A percentile compares a stretch with the other conserved stretches of the same genome.
These are phyloP conservation scores for Millerago galiae DNA, from an alignment of 805 yeast genomes.

Conservation along the genomic window DNA sequence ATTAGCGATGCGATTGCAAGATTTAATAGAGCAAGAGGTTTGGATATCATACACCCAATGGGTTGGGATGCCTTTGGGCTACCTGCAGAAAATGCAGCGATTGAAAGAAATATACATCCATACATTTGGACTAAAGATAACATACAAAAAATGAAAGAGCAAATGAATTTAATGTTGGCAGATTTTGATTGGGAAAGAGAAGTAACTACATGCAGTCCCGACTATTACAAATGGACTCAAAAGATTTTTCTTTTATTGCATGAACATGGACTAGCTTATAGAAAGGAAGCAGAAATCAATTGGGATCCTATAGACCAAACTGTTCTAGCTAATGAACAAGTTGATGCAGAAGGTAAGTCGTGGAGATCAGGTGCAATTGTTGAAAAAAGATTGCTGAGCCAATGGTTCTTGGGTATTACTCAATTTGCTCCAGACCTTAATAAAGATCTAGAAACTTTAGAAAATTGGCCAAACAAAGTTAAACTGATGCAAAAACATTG, in stretches of 20 bases:
- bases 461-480: slow-evolving; percentile 85
- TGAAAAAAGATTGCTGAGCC: slow-evolving; percentile 73
- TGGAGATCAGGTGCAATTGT: slow-evolving; percentile 98
- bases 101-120: slow-evolving; percentile 76
- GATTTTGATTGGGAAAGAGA: slow-evolving; percentile 95
- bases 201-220: slow-evolving; percentile 77
- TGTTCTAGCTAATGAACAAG: slow-evolving; percentile 94
- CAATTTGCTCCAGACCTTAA: slow-evolving; percentile 64
- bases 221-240: slow-evolving; percentile 91
- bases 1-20: slow-evolving; percentile 81
- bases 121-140: slow-evolving; percentile 76
- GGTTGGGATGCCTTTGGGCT: slow-evolving; percentile 99
- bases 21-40: slow-evolving; percentile 70
- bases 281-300: slow-evolving; percentile 82
- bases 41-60: slow-evolving; percentile 86
- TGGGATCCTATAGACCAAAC: slow-evolving; percentile 98
- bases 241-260: slow-evolving; percentile 67
- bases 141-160: slow-evolving; percentile 80
- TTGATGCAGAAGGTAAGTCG: slow-evolving; percentile 81
- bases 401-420: slow-evolving; percentile 93
- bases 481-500: slow-evolving; percentile 88
- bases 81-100: slow-evolving; percentile 98
- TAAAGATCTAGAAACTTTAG: slow-evolving; percentile 53
- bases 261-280: slow-evolving; percentile 77
- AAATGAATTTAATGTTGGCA: slow-evolving; percentile 70